A percentile compares a stretch with the other conserved stretches of the same genome.
phyloP scores from a whole-genome alignment of 108 stramenopile species.

The Pseudonitzschia multistriata region DNA sequence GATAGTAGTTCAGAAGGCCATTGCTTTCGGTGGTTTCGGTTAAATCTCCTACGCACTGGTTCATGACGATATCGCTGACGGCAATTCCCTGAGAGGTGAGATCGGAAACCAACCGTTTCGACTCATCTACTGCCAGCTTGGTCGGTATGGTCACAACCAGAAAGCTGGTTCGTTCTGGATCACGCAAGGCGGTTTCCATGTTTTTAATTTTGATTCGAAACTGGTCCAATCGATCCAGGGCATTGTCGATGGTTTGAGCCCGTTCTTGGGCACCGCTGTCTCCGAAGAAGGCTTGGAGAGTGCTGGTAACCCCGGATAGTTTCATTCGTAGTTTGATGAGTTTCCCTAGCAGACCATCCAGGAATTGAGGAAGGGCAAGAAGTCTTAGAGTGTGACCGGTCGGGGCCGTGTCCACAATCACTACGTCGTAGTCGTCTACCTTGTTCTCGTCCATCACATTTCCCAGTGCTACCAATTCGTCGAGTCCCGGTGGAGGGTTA shows the following conservation, averaged over 20 bases:
- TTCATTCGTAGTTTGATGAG: constrained; percentile 70
- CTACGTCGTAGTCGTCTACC: constrained; percentile 75
- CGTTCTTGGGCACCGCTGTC: constrained; percentile 42
- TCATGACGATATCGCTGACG: constrained; percentile 78
- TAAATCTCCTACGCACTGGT: constrained; percentile 62
- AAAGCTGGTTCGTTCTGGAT: constrained; percentile 63
- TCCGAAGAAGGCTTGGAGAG: constrained; percentile 74
- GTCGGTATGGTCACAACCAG: constrained; percentile 92
- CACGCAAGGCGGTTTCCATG: constrained; percentile 49
- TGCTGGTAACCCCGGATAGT: constrained; percentile 66
- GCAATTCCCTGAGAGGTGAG: constrained; percentile 59
- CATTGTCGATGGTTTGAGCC: constrained; percentile 68
- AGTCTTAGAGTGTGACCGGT: constrained; percentile 92
- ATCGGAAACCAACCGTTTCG: constrained; percentile 72
- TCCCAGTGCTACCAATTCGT: constrained; percentile 89
- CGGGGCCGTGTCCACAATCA: constrained; percentile 90
- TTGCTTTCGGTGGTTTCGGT: constrained; percentile 16
- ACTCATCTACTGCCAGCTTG: constrained; percentile 79
- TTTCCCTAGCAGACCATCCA: constrained; percentile 82
- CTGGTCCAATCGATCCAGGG: constrained; percentile 62
- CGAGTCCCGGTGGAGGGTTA: constrained; percentile 94
- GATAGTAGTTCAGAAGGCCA: constrained; percentile 60
- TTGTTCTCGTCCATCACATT: constrained; percentile 75
- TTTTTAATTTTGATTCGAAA: constrained; percentile 61
- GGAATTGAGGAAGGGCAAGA: constrained; percentile 81